Evolutionary conservation across 148 eudicot species (phyloP), one percentile per base, ranked within the genome.

Genomic region (Agrostemma githago): DNA sequence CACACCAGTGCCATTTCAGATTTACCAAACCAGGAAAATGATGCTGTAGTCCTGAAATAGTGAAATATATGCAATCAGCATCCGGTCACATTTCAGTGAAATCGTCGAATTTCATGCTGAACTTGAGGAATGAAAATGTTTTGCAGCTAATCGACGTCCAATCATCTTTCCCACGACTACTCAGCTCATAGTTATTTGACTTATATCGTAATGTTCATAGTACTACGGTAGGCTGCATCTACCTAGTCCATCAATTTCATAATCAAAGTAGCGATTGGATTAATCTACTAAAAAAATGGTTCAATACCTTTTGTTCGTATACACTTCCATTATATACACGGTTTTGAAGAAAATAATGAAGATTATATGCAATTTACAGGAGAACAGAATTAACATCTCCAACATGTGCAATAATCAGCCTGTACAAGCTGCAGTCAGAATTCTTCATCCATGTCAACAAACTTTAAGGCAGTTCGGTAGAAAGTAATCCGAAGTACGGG

Each of bases 401-500:
- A 43, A 48, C 54, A 48, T 48, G 54, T 48, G 54, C 15, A 51
- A 2, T 51, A 51, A 12, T 51, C 56, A 51, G 4, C 14, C 56
- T 51, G 0, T n/a, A n/a, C n/a, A n/a, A n/a, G 56, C 16, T 11
- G 56, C 14, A 1, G 56, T 10, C 56, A 3, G 56, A 3, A 3
- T 51, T 10, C 14, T 12, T 51, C 56, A 51, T 51, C 14, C 56
- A 51, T 51, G 56, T 51, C 56, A 15, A 51, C 16, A 15, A 51
- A 51, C 56, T 65, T 70, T 26, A 76, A 65, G 76, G 66, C 68
- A 62, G 75, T 40, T 78, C 82, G 26, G 20, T 42, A 51, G 98
- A 93, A 17, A 93, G 77, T 34, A 93, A 78, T 64, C 97, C 98
- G 7, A 91, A 93, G 87, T 73, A 91, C 43, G 97, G 95, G 78